phyloP scores from a whole-genome alignment of 495 filamentous ascomycete species.

The Hypomontagnella monticulosa region DNA sequence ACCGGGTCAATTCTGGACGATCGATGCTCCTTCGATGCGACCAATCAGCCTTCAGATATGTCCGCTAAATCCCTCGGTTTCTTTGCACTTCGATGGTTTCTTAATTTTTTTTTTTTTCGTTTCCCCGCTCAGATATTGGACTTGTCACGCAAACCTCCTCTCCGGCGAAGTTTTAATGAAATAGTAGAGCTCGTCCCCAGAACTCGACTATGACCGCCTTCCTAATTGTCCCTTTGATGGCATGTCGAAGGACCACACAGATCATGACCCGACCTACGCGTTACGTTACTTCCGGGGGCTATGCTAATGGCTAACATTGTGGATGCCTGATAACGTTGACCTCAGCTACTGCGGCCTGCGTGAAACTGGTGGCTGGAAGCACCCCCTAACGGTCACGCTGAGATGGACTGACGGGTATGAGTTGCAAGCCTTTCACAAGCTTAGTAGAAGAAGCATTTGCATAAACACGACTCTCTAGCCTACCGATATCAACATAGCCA shows the following conservation, averaged over 20 bases:
- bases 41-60: conserved; percentile 40
- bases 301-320: not conserved
- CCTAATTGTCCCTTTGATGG: conserved; percentile 7
- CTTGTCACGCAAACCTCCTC: conserved; percentile 50
- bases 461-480: not conserved
- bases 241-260: not conserved
- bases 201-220: conserved; percentile 1
- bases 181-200: conserved; percentile 42
- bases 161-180: conserved; percentile 53
- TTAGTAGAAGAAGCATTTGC: conserved; percentile 12
- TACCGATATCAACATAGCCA: not conserved
- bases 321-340: conserved; percentile 4
- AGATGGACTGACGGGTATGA: not conserved
- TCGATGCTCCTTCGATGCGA: conserved; percentile 45
- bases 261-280: not conserved
- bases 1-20: conserved; percentile 1
- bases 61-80: conserved; percentile 26
- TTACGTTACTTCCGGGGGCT: not conserved
- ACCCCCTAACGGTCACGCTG: not conserved
- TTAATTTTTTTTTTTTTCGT: conserved; percentile 35
- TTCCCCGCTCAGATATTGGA: conserved; percentile 43
- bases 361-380: not conserved
- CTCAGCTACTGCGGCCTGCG: not conserved
- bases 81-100: conserved; percentile 28
- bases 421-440: not conserved